Conservation (phyloP, 2,329 filamentous ascomycete species). For the Monilinia fructicola region DNA sequence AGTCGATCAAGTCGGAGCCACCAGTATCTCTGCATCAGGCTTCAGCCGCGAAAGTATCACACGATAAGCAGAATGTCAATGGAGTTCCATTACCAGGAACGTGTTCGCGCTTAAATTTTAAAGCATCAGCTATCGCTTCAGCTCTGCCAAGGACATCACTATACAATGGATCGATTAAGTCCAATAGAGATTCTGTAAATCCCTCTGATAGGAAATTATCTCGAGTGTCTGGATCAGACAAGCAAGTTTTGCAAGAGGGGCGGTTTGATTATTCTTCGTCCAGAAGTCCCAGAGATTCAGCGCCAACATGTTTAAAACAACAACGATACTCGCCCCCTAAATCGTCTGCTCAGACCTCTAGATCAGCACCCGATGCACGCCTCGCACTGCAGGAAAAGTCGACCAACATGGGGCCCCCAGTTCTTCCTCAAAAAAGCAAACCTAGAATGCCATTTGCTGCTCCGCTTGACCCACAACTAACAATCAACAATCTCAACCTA, state of each 20-base stretch:
- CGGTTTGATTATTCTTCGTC: neutral
- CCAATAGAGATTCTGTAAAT: neutral
- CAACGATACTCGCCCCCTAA: neutral
- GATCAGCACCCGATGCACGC: neutral
- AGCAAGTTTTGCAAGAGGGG: neutral
- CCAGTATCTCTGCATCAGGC: neutral
- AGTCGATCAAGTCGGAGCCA: neutral
- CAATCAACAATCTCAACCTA: conserved; percentile 8
- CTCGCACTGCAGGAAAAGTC: conserved; percentile 26
- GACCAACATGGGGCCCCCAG: conserved; percentile 32
- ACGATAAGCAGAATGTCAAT: neutral
- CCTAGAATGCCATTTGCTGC: conserved; percentile 8
- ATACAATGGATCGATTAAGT: neutral
- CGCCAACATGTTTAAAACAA: neutral
- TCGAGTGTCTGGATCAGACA: neutral
- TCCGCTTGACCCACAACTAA: neutral
- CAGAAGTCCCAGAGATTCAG: neutral
- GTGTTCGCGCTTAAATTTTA: neutral
- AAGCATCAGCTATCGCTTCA: too few relatives aligned
- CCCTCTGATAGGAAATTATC: neutral
- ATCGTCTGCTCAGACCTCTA: neutral
- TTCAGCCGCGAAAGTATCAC: neutral
- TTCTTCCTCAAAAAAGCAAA: conserved; percentile 21
- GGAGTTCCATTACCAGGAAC: neutral
- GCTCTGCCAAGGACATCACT: neutral